A percentile compares a stretch with the other conserved stretches of the same genome.
Conservation (phyloP, 1,139 yeast species). For the Geotrichum reessii region DNA sequence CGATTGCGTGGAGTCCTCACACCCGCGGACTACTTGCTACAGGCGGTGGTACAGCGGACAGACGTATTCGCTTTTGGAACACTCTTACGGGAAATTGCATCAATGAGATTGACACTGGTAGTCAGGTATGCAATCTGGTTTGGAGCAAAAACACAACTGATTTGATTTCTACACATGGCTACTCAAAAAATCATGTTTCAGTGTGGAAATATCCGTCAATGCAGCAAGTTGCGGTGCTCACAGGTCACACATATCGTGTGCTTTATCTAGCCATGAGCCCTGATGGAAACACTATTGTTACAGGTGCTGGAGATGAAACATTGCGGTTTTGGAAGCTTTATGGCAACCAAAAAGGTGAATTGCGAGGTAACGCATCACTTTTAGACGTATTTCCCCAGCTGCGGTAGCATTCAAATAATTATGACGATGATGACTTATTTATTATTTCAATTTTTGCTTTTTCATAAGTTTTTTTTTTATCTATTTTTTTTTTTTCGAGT, state of each 20-base stretch:
- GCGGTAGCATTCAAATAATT: conserved; percentile 33
- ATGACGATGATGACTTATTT: conserved; percentile 28
- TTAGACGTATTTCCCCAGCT: conserved; percentile 76
- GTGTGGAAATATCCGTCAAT: conserved; percentile 93
- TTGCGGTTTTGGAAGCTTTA: conserved; percentile 88
- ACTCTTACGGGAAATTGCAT: conserved; percentile 70
- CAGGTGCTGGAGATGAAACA: conserved; percentile 99
- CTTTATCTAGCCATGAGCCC: conserved; percentile 88
- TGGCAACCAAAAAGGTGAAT: conserved; percentile 61
- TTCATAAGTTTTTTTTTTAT: neutral
- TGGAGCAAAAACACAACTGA: conserved; percentile 95
- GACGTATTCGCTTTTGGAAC: conserved; percentile 88
- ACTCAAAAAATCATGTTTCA: conserved; percentile 81
- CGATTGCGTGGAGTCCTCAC: conserved; percentile 96
- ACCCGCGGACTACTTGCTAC: conserved; percentile 88
- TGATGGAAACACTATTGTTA: conserved; percentile 95
- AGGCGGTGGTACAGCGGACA: conserved; percentile 97
- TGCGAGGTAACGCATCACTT: conserved; percentile 40
- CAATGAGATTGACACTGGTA: conserved; percentile 83
- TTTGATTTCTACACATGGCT: conserved; percentile 92
- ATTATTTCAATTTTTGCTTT: neutral
- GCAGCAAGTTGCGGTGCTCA: conserved; percentile 88
- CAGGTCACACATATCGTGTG: conserved; percentile 93
- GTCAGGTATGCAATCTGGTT: conserved; percentile 88
- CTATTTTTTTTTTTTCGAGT: neutral